Evolutionary conservation across 257 asterid genomes (phyloP).

Genomic region (Petunia axillaris): DNA sequence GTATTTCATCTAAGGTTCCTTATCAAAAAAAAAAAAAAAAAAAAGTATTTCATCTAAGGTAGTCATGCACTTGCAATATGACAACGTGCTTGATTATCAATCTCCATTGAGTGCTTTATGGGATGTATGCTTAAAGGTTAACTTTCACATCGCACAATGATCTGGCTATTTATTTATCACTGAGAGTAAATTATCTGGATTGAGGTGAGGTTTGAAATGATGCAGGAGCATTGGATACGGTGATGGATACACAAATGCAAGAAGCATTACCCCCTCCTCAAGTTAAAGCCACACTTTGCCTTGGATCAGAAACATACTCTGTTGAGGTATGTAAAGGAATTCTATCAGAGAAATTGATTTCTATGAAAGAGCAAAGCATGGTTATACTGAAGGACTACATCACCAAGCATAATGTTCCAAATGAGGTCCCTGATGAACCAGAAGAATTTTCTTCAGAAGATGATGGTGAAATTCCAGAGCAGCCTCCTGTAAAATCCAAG

Average conservation of each 20-base stretch:
- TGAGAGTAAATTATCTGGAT: background rate
- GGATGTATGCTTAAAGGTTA: background rate
- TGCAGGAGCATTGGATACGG: background rate
- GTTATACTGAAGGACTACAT: constrained; percentile 77
- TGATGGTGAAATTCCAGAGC: constrained; percentile 49
- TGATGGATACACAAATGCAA: constrained; percentile 50
- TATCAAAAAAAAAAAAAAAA: no score
- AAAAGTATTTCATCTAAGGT: background rate
- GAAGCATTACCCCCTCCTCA: constrained; percentile 37
- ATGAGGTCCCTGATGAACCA: constrained; percentile 81
- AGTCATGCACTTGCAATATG: background rate
- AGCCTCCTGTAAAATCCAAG: constrained; percentile 71
- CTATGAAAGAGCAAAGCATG: constrained; percentile 90
- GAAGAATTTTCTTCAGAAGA: constrained; percentile 86
- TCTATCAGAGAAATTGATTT: constrained; percentile 68
- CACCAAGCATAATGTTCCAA: constrained; percentile 74
- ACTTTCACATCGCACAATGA: constrained; percentile 6
- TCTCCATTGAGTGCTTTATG: background rate
- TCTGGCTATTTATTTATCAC: background rate
- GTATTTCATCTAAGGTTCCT: background rate
- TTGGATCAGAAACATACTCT: constrained; percentile 72
- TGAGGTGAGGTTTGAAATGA: background rate
- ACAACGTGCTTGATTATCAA: background rate
- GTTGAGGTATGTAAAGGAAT: constrained; percentile 61
- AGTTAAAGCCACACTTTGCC: constrained; percentile 70